Conservation (phyloP, 2,329 filamentous ascomycete species). For the Aspergillus melleus region DNA sequence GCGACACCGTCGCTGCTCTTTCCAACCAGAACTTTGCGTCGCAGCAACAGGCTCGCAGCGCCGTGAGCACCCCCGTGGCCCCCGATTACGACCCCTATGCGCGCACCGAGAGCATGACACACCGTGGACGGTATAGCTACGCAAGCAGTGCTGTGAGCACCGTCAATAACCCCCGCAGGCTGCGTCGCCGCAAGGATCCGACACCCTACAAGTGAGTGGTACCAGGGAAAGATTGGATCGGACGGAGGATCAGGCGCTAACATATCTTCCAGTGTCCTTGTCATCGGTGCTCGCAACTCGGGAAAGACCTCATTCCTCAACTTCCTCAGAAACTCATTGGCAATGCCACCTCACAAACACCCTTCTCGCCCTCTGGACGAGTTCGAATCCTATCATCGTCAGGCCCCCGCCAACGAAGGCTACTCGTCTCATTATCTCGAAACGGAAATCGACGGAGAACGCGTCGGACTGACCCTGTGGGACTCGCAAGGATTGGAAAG, state of each 20-base stretch:
- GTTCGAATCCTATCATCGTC: conserved; percentile 52
- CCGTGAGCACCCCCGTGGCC: conserved; percentile 24
- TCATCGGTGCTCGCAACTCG: conserved; percentile 81
- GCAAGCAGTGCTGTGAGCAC: conserved; percentile 88
- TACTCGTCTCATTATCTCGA: conserved; percentile 90
- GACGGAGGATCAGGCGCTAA: conserved; percentile 2
- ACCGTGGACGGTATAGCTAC: conserved; percentile 94
- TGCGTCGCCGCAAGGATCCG: conserved; percentile 93
- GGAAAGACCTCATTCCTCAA: conserved; percentile 98
- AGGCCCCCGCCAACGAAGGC: conserved; percentile 59
- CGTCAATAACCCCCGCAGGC: conserved; percentile 86
- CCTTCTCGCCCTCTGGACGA: conserved; percentile 58
- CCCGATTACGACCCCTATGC: conserved; percentile 71
- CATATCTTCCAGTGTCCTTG: conserved; percentile 66
- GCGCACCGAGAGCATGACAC: conserved; percentile 90
- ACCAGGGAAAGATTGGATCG: neutral
- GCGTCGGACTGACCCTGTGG: conserved; percentile 91
- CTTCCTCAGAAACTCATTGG: conserved; percentile 84
- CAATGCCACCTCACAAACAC: conserved; percentile 78
- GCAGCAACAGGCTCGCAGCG: conserved; percentile 24
- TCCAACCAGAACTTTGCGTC: conserved; percentile 42
- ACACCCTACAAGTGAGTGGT: conserved; percentile 92
- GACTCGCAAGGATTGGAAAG: conserved; percentile 95
- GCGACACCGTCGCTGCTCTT: conserved; percentile 61
- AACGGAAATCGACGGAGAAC: conserved; percentile 89